These are phyloP conservation scores for Amauroascus niger DNA, from an alignment of 2,329 filamentous ascomycete genomes.

Conservation along the genomic window DNA sequence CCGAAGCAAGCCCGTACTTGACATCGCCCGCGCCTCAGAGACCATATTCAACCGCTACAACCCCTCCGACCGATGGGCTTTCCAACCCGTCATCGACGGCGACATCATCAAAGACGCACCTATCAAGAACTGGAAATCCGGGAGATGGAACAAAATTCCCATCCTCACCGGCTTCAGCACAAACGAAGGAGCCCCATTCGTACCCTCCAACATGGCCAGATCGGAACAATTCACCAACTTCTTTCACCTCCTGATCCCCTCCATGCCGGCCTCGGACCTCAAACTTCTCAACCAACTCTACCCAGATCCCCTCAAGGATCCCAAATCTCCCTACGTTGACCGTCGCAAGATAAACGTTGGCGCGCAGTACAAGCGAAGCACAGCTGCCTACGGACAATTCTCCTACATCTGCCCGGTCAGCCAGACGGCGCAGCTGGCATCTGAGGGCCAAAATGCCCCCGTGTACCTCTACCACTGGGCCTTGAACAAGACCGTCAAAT, in stretches of 20 bases:
- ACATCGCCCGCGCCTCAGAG: conserved; percentile 34
- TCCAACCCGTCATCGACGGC: conserved; percentile 60
- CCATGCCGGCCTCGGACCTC: conserved; percentile 45
- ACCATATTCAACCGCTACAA: conserved; percentile 40
- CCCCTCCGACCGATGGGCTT: conserved; percentile 46
- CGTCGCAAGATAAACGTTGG: conserved; percentile 32
- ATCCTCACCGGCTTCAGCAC: conserved; percentile 62
- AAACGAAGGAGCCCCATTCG: conserved; percentile 59
- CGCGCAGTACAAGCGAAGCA: conserved; percentile 44
- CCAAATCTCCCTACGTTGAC: conserved; percentile 35
- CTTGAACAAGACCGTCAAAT: conserved; percentile 35
- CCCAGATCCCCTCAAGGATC: conserved; percentile 45
- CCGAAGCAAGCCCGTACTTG: conserved; percentile 30
- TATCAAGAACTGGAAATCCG: conserved; percentile 48
- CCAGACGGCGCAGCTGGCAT: conserved; percentile 37
- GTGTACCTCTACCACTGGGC: conserved; percentile 50
- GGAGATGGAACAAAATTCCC: conserved; percentile 47
- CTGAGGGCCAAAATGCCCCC: conserved; percentile 25
- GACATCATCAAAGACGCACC: conserved; percentile 51
- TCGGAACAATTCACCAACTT: conserved; percentile 49
- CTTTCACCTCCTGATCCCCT: conserved; percentile 53
- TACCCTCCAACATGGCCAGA: conserved; percentile 42
- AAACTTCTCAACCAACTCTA: conserved; percentile 51
- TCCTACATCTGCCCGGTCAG: conserved; percentile 43
- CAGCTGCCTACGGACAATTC: conserved; percentile 43